A percentile compares a stretch with the other conserved stretches of the same genome.
Conservation (phyloP, 176 grass and related monocot genomes). For the Aegilops tauschii region DNA sequence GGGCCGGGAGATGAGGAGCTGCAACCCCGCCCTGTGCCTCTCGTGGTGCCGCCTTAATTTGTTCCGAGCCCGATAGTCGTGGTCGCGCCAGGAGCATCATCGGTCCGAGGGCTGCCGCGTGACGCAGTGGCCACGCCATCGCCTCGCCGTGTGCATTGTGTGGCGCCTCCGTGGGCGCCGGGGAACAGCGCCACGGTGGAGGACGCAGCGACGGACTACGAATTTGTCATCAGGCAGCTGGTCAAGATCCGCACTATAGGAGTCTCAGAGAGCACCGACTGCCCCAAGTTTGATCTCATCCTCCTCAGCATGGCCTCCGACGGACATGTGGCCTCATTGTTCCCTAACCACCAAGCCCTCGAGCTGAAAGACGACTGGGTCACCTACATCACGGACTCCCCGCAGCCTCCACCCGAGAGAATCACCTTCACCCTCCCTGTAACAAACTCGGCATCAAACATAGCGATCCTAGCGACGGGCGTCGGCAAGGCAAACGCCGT, state of each 20-base stretch:
- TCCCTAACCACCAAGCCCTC: slow-evolving; percentile 59
- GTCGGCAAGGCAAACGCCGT: slow-evolving; percentile 46
- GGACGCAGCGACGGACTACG: slow-evolving; percentile 67
- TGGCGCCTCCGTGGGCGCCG: too few relatives aligned
- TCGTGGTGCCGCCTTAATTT: too few relatives aligned
- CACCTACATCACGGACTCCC: slow-evolving; percentile 82
- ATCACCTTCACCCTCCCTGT: slow-evolving; percentile 87
- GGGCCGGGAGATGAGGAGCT: too few relatives aligned
- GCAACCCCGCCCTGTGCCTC: too few relatives aligned
- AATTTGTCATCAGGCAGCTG: slow-evolving; percentile 84
- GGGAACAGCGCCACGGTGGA: slow-evolving; percentile 47
- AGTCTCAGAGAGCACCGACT: slow-evolving; percentile 70
- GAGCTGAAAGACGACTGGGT: slow-evolving; percentile 72
- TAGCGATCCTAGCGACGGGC: slow-evolving; percentile 56
- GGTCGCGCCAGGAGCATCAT: too few relatives aligned
- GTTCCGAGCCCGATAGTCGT: too few relatives aligned
- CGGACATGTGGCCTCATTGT: slow-evolving; percentile 82
- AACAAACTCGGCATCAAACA: slow-evolving; percentile 86
- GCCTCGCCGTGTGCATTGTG: too few relatives aligned
- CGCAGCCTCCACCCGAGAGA: slow-evolving; percentile 68
- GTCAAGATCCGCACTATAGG: slow-evolving; percentile 67
- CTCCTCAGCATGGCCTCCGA: slow-evolving; percentile 65
- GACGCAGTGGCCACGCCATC: too few relatives aligned
- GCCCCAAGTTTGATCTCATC: slow-evolving; percentile 81
- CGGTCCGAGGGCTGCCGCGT: too few relatives aligned